A percentile compares a stretch with the other conserved stretches of the same genome.
Conservation (phyloP, 768 basidiomycete genomes). For the Lentinula sp. region DNA sequence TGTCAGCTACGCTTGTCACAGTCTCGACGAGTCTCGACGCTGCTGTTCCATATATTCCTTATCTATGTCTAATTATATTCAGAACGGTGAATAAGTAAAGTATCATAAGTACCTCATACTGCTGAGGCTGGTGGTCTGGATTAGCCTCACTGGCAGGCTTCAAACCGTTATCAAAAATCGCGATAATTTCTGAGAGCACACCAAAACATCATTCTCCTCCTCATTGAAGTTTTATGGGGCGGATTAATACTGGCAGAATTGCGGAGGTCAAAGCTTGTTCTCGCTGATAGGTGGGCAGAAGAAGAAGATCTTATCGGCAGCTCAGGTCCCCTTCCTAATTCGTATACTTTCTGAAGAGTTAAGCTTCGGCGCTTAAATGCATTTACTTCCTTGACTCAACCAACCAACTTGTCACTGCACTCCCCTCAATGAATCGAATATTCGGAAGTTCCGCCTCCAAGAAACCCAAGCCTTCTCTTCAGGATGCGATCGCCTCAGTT, state of each 20-base stretch:
- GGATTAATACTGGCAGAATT: background rate
- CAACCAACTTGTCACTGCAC: background rate
- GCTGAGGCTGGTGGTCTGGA: too few relatives aligned
- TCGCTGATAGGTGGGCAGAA: background rate
- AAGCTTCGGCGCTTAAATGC: background rate
- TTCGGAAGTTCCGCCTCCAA: slow-evolving; percentile 70
- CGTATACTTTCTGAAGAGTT: background rate
- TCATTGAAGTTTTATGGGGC: background rate
- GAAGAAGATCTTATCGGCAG: background rate
- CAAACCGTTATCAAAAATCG: too few relatives aligned
- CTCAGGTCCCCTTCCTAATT: background rate
- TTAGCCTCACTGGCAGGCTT: too few relatives aligned
- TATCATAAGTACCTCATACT: too few relatives aligned
- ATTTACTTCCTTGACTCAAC: background rate
- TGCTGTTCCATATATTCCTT: too few relatives aligned
- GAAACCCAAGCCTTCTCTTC: slow-evolving; percentile 81
- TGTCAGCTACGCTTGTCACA: too few relatives aligned
- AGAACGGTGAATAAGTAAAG: too few relatives aligned
- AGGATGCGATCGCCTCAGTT: slow-evolving; percentile 91
- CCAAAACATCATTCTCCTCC: background rate
- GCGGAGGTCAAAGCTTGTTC: background rate
- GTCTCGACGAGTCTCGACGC: too few relatives aligned
- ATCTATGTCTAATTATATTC: too few relatives aligned
- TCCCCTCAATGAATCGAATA: slow-evolving; percentile 66
- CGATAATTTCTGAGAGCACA: too few relatives aligned